These are phyloP conservation scores for Aureobasidium pullulans DNA, from an alignment of 2,329 filamentous ascomycete species.

Conservation along the genomic window DNA sequence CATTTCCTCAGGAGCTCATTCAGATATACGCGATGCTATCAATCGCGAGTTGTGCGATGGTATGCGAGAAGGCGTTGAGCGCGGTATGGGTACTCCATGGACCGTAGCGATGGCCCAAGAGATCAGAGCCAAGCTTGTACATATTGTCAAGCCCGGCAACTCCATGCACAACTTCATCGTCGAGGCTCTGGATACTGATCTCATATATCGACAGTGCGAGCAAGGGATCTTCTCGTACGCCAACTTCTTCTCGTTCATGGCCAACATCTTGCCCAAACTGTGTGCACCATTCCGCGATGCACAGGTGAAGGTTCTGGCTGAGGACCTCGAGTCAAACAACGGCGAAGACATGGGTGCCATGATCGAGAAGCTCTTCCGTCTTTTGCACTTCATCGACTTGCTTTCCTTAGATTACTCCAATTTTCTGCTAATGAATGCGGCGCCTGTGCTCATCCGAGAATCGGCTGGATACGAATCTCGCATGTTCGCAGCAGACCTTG, in stretches of 20 bases:
- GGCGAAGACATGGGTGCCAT: constrained; percentile 34
- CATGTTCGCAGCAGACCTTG: constrained; percentile 59
- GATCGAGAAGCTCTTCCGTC: constrained; percentile 67
- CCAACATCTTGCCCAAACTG: constrained; percentile 65
- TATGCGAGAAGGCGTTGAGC: constrained; percentile 56
- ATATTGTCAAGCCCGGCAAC: constrained; percentile 62
- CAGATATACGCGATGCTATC: constrained; percentile 51
- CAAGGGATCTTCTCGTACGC: constrained; percentile 73
- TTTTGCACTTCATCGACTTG: constrained; percentile 68
- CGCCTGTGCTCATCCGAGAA: constrained; percentile 63
- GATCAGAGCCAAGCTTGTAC: constrained; percentile 64
- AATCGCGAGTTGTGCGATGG: constrained; percentile 52
- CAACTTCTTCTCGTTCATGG: constrained; percentile 72
- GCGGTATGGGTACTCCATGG: constrained; percentile 58
- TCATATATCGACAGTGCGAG: constrained; percentile 61
- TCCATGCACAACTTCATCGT: constrained; percentile 68
- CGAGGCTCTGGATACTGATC: constrained; percentile 66
- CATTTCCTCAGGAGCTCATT: constrained; percentile 52
- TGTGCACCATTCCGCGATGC: constrained; percentile 75
- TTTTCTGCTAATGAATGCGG: constrained; percentile 65
- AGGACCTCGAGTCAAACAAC: constrained; percentile 45
- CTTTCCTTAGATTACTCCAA: constrained; percentile 78
- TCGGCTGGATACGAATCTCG: constrained; percentile 68
- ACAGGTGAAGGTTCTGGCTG: constrained; percentile 61
- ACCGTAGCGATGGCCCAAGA: constrained; percentile 64